Percentiles rank a stretch among this genome's conserved stretches.
phyloP scores from a whole-genome alignment of 1,139 yeast species.

The Pichia sp. region DNA sequence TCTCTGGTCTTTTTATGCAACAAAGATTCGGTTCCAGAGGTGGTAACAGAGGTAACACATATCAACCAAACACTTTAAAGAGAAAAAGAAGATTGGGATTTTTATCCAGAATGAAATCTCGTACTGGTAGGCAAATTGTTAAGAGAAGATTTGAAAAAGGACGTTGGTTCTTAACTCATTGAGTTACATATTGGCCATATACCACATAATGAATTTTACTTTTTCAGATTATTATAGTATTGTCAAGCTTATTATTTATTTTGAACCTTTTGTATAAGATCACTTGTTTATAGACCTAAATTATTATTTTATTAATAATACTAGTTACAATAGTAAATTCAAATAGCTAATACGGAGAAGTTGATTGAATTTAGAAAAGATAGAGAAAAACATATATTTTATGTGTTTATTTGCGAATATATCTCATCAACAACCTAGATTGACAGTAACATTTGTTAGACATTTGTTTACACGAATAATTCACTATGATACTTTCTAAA shows the following conservation, averaged over 20 bases:
- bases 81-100: slow-evolving; percentile 90
- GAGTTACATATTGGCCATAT: slow-evolving; percentile 9
- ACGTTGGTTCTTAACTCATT: slow-evolving; percentile 89
- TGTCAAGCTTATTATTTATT: background rate
- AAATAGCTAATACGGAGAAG: too few species aligned
- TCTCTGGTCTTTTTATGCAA: slow-evolving; percentile 20
- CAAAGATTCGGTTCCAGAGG: slow-evolving; percentile 46
- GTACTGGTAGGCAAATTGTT: slow-evolving; percentile 72
- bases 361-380: too few species aligned
- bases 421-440: too few species aligned
- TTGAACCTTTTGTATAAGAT: background rate
- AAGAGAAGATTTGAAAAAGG: slow-evolving; percentile 81
- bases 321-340: background rate
- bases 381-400: too few species aligned
- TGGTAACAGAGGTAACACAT: slow-evolving; percentile 90
- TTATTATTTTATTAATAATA: background rate
- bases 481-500: too few species aligned
- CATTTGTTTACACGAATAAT: too few species aligned
- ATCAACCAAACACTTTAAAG: slow-evolving; percentile 86
- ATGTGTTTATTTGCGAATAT: too few species aligned
- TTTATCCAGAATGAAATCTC: slow-evolving; percentile 76
- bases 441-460: too few species aligned
- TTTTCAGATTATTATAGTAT: background rate
- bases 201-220: background rate
- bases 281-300: background rate